Evolutionary conservation across 345 rosid species (phyloP), one percentile per base, ranked within the genome.

Genomic region (Bruguiera parviflora): DNA sequence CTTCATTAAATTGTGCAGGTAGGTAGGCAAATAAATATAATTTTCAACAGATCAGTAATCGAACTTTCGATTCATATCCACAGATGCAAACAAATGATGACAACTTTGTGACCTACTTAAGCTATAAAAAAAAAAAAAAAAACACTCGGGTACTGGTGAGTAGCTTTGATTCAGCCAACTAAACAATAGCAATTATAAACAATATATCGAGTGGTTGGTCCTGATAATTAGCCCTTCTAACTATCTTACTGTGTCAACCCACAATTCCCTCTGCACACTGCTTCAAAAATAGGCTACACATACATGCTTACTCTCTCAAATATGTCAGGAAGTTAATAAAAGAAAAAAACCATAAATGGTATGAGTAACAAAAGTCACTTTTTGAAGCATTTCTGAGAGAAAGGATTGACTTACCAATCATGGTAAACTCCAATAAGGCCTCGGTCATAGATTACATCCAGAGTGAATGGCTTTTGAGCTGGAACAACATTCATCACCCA

Each of bases 401-500:
- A 15, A 32, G 20, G 53, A 61, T 10, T 72, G 56, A 69, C 89
- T 86, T 73, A 90, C 96, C 92, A 90, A 67, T 90, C 91, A 68
- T 90, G 96, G 78, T 86, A 87, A 56, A 90, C 88, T 67, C 99
- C 99, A 68, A 89, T 80, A 65, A 96, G 88, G 77, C 98, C 97
- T 66, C 98, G 80, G 85, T 92, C 99, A 74, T 78, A 95, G 63
- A 90, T 80, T 33, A 92, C 84, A 70, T 73, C 86, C 49, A 95
- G 88, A 24, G 98, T 95, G 69, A 83, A 79, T 58, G 89, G 88
- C 79, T 89, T 90, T 66, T 81, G 80, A 82, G 94, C 84, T 71
- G 99, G 96, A 76, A 92, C 85, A 56, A 86, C 94, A 84, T 92
- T 95, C 98, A 92, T 89, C 74, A 90, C 96, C 98, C 99, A 95